Conservation (phyloP, 257 asterid species). For the Jasminum sambac region DNA sequence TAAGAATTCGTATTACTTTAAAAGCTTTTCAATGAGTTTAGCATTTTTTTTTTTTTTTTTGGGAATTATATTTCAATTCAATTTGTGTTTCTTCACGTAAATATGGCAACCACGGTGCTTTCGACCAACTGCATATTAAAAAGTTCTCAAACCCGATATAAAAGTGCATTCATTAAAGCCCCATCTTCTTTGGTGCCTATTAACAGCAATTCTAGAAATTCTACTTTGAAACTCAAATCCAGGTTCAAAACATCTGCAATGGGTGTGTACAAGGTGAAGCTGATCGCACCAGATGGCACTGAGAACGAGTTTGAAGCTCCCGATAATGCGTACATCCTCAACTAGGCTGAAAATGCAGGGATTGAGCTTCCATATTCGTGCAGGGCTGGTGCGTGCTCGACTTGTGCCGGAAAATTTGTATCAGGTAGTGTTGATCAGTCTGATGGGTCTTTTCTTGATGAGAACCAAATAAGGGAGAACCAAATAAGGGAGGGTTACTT, state of each 20-base stretch:
- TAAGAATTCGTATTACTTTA: too few species aligned
- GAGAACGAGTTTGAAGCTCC: constrained; percentile 69
- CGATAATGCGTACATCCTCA: constrained; percentile 66
- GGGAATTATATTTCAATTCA: too few species aligned
- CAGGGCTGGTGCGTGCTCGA: constrained; percentile 94
- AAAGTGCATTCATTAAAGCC: constrained; percentile 11
- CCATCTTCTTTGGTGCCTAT: constrained; percentile 49
- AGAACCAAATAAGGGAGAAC: constrained; percentile 46
- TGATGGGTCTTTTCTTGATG: constrained; percentile 76
- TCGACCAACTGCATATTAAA: too few species aligned
- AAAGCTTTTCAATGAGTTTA: too few species aligned
- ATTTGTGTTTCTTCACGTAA: too few species aligned
- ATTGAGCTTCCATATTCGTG: constrained; percentile 82
- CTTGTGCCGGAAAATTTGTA: constrained; percentile 74
- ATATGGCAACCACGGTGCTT: too few species aligned
- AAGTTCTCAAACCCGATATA: too few species aligned
- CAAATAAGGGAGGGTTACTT: constrained; percentile 62
- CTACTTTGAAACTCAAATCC: constrained; percentile 55
- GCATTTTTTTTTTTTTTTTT: too few species aligned
- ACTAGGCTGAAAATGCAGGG: constrained; percentile 74
- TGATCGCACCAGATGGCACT: constrained; percentile 55
- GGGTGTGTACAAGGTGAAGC: constrained; percentile 71
- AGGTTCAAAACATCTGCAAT: constrained; percentile 51
- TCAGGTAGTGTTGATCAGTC: constrained; percentile 69
- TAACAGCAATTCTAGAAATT: constrained; percentile 43